Base-by-base conservation (phyloP, 2,329 filamentous ascomycete genomes). In the Aureobasidium lini region DNA sequence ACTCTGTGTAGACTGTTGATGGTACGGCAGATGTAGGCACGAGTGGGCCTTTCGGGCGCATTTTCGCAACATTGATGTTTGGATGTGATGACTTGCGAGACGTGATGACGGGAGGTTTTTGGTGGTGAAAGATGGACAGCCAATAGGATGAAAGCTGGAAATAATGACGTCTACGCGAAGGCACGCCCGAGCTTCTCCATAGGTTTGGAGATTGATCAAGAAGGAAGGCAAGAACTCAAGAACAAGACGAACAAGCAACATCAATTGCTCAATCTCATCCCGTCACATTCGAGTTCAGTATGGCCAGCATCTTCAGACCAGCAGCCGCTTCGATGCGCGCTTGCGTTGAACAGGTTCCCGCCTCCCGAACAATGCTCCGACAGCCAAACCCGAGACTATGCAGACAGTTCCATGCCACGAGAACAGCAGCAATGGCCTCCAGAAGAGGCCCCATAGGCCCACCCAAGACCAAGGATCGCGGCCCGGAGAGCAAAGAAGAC, bases 401-500 rank as follows among this genome's bases (percentile, higher is more conserved):
- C 57, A 50, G 49, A 32, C 44, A 42, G 18, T 46, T 37, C 15
- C 59, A 48, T 37, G 2, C 40, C 28, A 54, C 47, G 6, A 54
- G 18, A 15, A 42, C 4, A 16, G 15, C 39, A 23, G 13, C 43
- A 31, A 57, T 48, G 23, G 16, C 57, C 16, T 56, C 31, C 6
- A 40, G 18, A 10, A 34, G 46, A 36, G 52, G 50, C 13, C 43
- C 34, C 7, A 52, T 64, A 8, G 62, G 65, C 4, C 70, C 76
- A 0, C 76, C 76, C 4, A 77, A 74, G 60, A 69, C 75, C 32
- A 79, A 73, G 67, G 82, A 86, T 68, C 83, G 85, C 58, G 84
- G 84, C 11, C 84, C 84, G 0, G 69, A 74, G n/a, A 83, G 80
- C 43, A 72, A 76, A 40, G 84, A 87, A 76, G 76, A 81, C 52